Conservation (phyloP, 768 basidiomycete species). For the Boletus reticulatus region DNA sequence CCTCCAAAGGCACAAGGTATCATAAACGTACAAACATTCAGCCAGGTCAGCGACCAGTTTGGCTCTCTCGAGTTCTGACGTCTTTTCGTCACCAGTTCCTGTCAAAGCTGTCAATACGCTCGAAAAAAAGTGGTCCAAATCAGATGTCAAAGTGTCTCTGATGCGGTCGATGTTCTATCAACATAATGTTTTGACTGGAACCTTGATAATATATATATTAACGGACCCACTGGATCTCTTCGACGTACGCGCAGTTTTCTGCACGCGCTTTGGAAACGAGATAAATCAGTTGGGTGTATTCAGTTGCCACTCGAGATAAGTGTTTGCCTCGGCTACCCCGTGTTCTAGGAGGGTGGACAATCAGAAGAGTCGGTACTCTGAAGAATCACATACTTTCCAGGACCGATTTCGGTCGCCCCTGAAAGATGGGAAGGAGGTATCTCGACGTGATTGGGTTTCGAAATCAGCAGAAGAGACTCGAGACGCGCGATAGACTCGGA, state of each 20-base stretch:
- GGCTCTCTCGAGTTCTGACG: slow-evolving; percentile 61
- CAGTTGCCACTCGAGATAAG: slow-evolving; percentile 78
- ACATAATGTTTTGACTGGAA: slow-evolving; percentile 6
- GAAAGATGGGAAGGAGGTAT: slow-evolving; percentile 30
- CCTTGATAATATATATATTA: slow-evolving; percentile 14
- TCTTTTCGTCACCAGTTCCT: slow-evolving; percentile 45
- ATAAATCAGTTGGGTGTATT: slow-evolving; percentile 92
- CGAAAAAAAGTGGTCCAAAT: slow-evolving; percentile 81
- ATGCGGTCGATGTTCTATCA: slow-evolving; percentile 79
- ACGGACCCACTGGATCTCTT: slow-evolving; percentile 83
- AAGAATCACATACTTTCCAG: slow-evolving; percentile 34
- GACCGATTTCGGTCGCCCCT: slow-evolving; percentile 26
- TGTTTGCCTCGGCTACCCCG: slow-evolving; percentile 74
- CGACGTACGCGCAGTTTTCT: slow-evolving; percentile 77
- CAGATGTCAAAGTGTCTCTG: slow-evolving; percentile 78
- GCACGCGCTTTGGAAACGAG: slow-evolving; percentile 77
- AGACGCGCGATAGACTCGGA: slow-evolving; percentile 89
- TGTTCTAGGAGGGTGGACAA: slow-evolving; percentile 39
- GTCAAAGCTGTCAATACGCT: slow-evolving; percentile 53
- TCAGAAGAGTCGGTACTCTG: not conserved
- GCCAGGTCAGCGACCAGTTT: slow-evolving; percentile 65
- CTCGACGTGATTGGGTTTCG: slow-evolving; percentile 39
- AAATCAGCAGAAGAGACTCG: slow-evolving; percentile 79
- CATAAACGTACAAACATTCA: slow-evolving; percentile 80
- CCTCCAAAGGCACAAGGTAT: slow-evolving; percentile 75